Conservation (phyloP, 768 basidiomycete genomes). For the Lactarius quietus region DNA sequence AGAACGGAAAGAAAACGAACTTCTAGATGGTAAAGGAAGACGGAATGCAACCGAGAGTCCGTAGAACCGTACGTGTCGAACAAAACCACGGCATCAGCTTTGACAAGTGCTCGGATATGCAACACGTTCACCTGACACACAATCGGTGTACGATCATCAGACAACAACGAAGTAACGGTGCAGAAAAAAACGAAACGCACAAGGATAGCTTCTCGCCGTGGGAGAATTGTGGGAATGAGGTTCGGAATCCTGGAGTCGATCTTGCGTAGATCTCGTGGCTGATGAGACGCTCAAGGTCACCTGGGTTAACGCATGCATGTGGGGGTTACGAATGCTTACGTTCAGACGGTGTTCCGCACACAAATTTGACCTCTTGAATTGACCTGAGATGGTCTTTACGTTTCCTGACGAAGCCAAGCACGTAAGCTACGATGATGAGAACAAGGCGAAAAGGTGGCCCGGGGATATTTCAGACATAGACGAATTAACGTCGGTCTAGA, state of each 20-base stretch:
- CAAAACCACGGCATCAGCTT: constrained; percentile 85
- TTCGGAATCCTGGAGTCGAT: constrained; percentile 94
- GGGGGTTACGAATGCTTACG: constrained; percentile 48
- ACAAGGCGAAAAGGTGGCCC: constrained; percentile 9
- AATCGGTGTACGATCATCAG: constrained; percentile 15
- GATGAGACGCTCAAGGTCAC: constrained; percentile 26
- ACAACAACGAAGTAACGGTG: neutral
- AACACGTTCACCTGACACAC: constrained; percentile 76
- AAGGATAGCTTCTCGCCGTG: constrained; percentile 82
- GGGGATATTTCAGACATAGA: constrained; percentile 4
- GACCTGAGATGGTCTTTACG: constrained; percentile 83
- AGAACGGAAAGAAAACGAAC: constrained; percentile 38
- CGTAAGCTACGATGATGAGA: constrained; percentile 27
- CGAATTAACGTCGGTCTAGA: constrained; percentile 8
- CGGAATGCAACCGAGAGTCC: constrained; percentile 81
- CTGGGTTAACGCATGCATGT: constrained; percentile 6
- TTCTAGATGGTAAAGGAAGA: constrained; percentile 85
- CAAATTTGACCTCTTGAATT: constrained; percentile 88
- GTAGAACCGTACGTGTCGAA: constrained; percentile 91
- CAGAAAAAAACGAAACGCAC: constrained; percentile 43
- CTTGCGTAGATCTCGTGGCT: constrained; percentile 96
- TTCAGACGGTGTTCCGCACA: constrained; percentile 85
- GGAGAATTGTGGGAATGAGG: constrained; percentile 90
- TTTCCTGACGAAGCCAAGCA: constrained; percentile 48
- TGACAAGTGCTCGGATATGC: constrained; percentile 92